Conservation (phyloP, 2,329 filamentous ascomycete species). For the Cytospora mali region DNA sequence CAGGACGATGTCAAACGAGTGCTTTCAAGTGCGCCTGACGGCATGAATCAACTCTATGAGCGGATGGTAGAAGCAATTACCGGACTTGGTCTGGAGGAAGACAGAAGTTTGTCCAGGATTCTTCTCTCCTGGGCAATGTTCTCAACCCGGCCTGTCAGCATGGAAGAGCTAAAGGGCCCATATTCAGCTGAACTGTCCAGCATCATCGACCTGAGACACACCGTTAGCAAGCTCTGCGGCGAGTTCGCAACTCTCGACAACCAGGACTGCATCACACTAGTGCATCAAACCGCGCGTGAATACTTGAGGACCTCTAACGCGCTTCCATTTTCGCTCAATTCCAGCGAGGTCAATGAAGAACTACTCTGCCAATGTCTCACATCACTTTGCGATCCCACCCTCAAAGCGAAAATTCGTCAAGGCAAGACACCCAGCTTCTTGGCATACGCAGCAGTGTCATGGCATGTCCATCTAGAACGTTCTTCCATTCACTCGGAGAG, state of each 20-base stretch:
- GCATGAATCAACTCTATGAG: conserved; percentile 31
- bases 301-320: not conserved
- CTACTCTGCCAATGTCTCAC: not conserved
- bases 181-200: conserved; percentile 19
- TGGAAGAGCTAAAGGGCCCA: conserved; percentile 28
- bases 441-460: conserved; percentile 31
- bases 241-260: conserved; percentile 30
- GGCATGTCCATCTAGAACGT: conserved; percentile 31
- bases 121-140: conserved; percentile 32
- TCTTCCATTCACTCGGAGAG: conserved; percentile 27
- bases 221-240: conserved; percentile 30
- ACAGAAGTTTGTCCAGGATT: conserved; percentile 25
- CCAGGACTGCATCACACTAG: conserved; percentile 26
- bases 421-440: conserved; percentile 12
- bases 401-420: conserved; percentile 9
- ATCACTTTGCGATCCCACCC: not conserved
- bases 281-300: conserved; percentile 11
- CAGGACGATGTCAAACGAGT: conserved; percentile 29
- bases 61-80: conserved; percentile 29
- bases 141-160: conserved; percentile 27
- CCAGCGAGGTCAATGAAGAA: conserved; percentile 12
- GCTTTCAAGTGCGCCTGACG: conserved; percentile 28
- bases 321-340: not conserved
- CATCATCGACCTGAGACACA: conserved; percentile 30
- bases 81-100: conserved; percentile 19